A percentile compares a stretch with the other conserved stretches of the same genome.
These are phyloP conservation scores for Phragmites australis DNA, from an alignment of 176 grass and related monocot species.

Conservation along the genomic window DNA sequence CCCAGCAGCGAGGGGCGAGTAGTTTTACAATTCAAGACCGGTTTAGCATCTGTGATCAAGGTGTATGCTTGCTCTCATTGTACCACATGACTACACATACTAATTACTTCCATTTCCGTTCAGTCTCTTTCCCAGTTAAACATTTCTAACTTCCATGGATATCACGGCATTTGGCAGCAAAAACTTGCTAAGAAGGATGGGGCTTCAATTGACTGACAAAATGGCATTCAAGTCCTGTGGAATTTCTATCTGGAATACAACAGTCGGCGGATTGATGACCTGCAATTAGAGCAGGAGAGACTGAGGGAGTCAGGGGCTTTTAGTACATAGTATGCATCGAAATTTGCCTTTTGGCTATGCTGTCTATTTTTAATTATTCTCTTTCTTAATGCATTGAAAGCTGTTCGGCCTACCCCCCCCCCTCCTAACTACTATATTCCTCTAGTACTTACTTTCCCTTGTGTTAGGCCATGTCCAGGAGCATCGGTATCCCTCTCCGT, in stretches of 20 bases:
- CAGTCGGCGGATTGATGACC: slow-evolving; percentile 62
- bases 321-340: slow-evolving; percentile 86
- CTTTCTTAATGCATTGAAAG: no score
- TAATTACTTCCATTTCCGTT: neutral
- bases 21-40: slow-evolving; percentile 90
- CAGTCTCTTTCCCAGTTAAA: neutral
- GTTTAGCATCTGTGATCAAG: slow-evolving; percentile 81
- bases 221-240: slow-evolving; percentile 74
- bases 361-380: no score
- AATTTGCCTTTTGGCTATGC: no score
- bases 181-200: slow-evolving; percentile 79
- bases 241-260: slow-evolving; percentile 74
- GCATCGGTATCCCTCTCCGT: no score
- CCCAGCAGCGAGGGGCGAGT: slow-evolving; percentile 75
- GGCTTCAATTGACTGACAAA: slow-evolving; percentile 45
- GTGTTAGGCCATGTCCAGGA: neutral
- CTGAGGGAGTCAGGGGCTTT: slow-evolving; percentile 71
- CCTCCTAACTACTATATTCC: no score
- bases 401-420: no score
- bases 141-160: neutral
- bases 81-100: neutral
- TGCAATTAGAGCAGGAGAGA: slow-evolving; percentile 69
- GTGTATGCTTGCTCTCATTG: slow-evolving; percentile 40
- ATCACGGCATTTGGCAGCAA: slow-evolving; percentile 52
- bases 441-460: no score